Conservation (phyloP, 352 stramenopile genomes). For the Globisporangium nunn region DNA sequence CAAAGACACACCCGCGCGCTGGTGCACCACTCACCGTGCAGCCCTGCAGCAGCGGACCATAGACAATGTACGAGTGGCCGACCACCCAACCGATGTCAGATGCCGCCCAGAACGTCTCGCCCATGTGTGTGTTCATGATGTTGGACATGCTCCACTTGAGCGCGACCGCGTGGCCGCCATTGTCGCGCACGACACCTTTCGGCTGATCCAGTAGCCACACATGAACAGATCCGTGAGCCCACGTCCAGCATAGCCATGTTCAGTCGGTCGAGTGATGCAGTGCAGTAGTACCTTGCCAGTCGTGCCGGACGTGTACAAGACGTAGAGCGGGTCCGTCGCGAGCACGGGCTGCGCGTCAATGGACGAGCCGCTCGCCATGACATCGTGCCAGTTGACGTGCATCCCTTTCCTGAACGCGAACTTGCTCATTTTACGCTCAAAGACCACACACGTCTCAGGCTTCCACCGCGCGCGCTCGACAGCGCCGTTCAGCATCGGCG, state of each 20-base stretch:
- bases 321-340: conserved; percentile 59
- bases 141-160: conserved; percentile 85
- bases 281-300: conserved; percentile 34
- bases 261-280: neutral
- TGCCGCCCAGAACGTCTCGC: conserved; percentile 81
- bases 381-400: conserved; percentile 27
- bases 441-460: conserved; percentile 44
- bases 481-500: conserved; percentile 61
- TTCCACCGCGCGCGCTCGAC: conserved; percentile 35
- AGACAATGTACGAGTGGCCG: conserved; percentile 86
- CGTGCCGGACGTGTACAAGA: conserved; percentile 75
- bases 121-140: conserved; percentile 60
- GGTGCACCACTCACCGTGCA: conserved; percentile 36
- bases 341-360: conserved; percentile 22
- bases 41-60: conserved; percentile 82
- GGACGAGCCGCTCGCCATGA: conserved; percentile 16
- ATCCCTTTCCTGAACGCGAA: conserved; percentile 17
- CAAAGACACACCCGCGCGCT: neutral
- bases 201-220: conserved; percentile 16
- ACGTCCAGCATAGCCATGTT: neutral
- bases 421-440: conserved; percentile 36
- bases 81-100: conserved; percentile 89
- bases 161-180: conserved; percentile 71
- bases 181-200: conserved; percentile 75
- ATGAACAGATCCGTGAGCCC: neutral